Base-by-base conservation (phyloP, 495 filamentous ascomycete species). In the Cenococcum geophilum region DNA sequence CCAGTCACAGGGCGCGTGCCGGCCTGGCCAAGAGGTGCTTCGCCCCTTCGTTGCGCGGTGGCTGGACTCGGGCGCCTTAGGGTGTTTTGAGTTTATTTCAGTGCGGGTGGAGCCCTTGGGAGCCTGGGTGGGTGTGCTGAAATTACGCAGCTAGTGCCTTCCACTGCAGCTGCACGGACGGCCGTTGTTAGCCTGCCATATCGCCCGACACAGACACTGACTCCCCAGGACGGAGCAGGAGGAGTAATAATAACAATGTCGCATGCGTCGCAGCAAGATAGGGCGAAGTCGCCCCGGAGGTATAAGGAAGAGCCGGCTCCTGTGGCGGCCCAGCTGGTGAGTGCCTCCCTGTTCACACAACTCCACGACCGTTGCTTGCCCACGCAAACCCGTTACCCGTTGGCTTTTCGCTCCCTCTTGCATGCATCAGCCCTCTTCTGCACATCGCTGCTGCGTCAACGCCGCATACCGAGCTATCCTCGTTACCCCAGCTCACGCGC, bases 281-380 rank as follows among this genome's bases (percentile, higher is more conserved):
- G 61, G 50, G 62, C 70, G 62, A 67, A 68, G 57, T 62, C 60
- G 55, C 42, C 68, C 58, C 68, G 63, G 57, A 70, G 65, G 68
- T 71, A 69, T 71, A 71, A 73, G 67, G 69, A 71, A 67, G 67
- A 71, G 71, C 65, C 69, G 67, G 71, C 62, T 67, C 65, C 69
- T 67, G 65, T 64, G 63, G 69, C 71, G 67, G 66, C 60, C 61
- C 65, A 70, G 62, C 61, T 70, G 58, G 71, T 73, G 65, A 73
- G 71, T 73, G 53, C 59, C 55, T 65, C 65, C 67, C 64, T 71
- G 64, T 61, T 55, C 48, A 61, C 20, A 35, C 55, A 61, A 22
- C 52, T 53, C 65, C 60, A 56, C 53, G 20, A 27, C 22, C 27
- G 14, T 53, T 53, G 49, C 21, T 40, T 25, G 18, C 54, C 16